Conservation (phyloP, 2,329 filamentous ascomycete species). For the Neoarthrinium moseri region DNA sequence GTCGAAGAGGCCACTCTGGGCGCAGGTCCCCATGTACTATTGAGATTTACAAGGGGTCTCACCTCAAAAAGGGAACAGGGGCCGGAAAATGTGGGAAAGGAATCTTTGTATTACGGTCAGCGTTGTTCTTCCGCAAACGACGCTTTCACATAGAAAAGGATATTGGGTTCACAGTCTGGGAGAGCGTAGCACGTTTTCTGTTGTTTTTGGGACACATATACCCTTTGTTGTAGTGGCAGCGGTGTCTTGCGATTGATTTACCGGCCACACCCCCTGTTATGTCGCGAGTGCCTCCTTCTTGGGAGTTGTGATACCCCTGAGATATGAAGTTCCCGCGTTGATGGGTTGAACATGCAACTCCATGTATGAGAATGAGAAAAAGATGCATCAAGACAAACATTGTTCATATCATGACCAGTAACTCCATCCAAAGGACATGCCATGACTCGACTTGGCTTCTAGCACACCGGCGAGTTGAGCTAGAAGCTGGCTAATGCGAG, state of each 20-base stretch:
- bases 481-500: no score
- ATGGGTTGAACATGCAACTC: not conserved
- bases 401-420: no score
- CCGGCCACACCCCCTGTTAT: not conserved
- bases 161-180: not conserved
- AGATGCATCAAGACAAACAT: no score
- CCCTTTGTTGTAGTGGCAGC: not conserved
- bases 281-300: not conserved
- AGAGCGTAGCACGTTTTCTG: not conserved
- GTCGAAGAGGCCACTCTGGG: not conserved
- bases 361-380: not conserved
- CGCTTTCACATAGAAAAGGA: not conserved
- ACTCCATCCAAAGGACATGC: no score
- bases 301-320: not conserved
- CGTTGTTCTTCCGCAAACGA: not conserved
- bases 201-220: slow-evolving; percentile 1
- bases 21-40: no score
- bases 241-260: not conserved
- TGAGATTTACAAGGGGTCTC: not conserved
- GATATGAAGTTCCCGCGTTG: not conserved
- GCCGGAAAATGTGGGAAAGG: not conserved
- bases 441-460: no score
- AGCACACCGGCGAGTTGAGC: no score
- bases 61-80: not conserved
- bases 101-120: not conserved